Percentiles rank a stretch among this genome's conserved stretches.
These are phyloP conservation scores for Arabis alpina DNA, from an alignment of 345 rosid genomes.

Conservation along the genomic window DNA sequence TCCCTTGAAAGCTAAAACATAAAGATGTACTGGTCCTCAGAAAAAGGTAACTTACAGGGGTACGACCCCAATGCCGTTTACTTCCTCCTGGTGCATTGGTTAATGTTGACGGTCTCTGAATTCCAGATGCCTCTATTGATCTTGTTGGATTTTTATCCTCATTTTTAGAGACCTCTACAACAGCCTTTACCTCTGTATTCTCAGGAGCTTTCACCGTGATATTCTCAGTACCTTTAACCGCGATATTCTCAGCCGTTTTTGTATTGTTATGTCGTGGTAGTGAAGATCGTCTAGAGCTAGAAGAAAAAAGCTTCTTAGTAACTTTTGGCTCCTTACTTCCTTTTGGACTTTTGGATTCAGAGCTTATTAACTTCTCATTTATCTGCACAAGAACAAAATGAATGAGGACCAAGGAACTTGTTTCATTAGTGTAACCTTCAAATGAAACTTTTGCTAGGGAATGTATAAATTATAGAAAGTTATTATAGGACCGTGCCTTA, in stretches of 20 bases:
- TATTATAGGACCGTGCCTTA: slow-evolving; percentile 51
- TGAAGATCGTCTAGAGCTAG: slow-evolving; percentile 45
- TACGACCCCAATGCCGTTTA: slow-evolving; percentile 62
- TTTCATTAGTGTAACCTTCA: slow-evolving; percentile 11
- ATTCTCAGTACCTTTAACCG: slow-evolving; percentile 23
- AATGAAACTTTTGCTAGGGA: slow-evolving; percentile 9
- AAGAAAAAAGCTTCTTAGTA: slow-evolving; percentile 44
- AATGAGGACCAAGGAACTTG: slow-evolving; percentile 14
- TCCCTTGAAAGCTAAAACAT: not conserved
- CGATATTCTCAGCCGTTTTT: slow-evolving; percentile 38
- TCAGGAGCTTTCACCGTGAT: slow-evolving; percentile 21
- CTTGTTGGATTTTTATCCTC: slow-evolving; percentile 39
- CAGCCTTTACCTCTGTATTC: slow-evolving; percentile 35
- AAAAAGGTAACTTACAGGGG: slow-evolving; percentile 63
- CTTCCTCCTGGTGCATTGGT: slow-evolving; percentile 48
- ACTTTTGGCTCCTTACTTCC: slow-evolving; percentile 39
- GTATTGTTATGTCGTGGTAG: slow-evolving; percentile 38
- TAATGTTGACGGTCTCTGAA: slow-evolving; percentile 49
- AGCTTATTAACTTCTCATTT: slow-evolving; percentile 43
- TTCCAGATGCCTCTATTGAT: slow-evolving; percentile 38
- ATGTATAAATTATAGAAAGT: not conserved
- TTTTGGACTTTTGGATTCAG: slow-evolving; percentile 47
- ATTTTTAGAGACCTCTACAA: slow-evolving; percentile 42
- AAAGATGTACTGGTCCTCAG: not conserved
- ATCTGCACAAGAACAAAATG: slow-evolving; percentile 49